Base-by-base conservation (phyloP, 148 eudicot species). In the Diospyros kaki region DNA sequence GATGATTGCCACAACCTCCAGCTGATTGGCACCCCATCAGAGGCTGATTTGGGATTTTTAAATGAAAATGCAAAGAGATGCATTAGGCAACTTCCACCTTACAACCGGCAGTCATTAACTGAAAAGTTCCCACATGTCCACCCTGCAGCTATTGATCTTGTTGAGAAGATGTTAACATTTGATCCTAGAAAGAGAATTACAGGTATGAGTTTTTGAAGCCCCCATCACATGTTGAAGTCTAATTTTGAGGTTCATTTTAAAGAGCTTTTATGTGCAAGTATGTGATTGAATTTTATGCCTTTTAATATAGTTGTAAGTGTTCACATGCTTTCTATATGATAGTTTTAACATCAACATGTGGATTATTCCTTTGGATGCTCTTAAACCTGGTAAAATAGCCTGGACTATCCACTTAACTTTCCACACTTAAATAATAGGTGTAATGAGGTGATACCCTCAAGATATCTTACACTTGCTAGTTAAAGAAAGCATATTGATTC, bases 1-100 rank as follows among this genome's bases (percentile, higher is more conserved):
- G 69, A 13, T 66, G 12, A 10, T 2, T 46, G 12, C 28, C 18
- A 7, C 42, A 44, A 7, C 39, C 51, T 73, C 67, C 71, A 78
- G 98, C 81, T 94, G 56, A 94, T 94, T 75, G 98, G 98, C 76
- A 92, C 97, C 58, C 98, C 98, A 48, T 90, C 97, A 44, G 98
- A 94, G 83, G 80, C 85, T 62, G 98, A 94, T 73, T 60, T 91
- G 77, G 97, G 83, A 11, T 94, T 89, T 81, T 71, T 94, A 72
- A 94, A 94, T 84, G 98, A 94, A 79, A 94, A 92, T 85, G 98
- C 98, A 43, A 94, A 91, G 81, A 86, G 92, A 89, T 94, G 92
- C 84, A 87, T 94, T 64, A 79, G 89, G 68, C 98, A 94, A 78
- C 93, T 88, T 43, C 93, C 89, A 69, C 89, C 80, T 64, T 90